Percentiles rank a stretch among this genome's conserved stretches.
These are phyloP conservation scores for Daphne laureola DNA, from an alignment of 441 rosid species.

Conservation along the genomic window DNA sequence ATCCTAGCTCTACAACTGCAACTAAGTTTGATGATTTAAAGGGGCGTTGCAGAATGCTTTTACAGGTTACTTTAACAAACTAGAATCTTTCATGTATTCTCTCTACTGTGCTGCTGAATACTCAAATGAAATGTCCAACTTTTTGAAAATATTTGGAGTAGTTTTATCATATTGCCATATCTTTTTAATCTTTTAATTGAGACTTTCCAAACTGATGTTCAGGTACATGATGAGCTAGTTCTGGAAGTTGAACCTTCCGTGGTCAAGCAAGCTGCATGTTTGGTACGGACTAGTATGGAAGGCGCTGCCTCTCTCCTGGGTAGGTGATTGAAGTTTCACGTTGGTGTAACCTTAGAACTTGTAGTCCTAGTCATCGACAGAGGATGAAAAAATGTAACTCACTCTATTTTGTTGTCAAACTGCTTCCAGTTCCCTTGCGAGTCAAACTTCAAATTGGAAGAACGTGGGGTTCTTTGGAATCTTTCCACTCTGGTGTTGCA, in stretches of 20 bases:
- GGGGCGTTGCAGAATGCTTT: slow-evolving; percentile 71
- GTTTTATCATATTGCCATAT: not conserved
- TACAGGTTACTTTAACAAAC: slow-evolving; percentile 53
- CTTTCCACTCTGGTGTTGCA: slow-evolving; percentile 18
- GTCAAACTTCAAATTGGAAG: slow-evolving; percentile 85
- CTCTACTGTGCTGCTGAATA: not conserved
- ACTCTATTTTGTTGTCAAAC: slow-evolving; percentile 3
- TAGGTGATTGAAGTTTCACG: slow-evolving; percentile 15
- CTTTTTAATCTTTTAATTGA: slow-evolving; percentile 9
- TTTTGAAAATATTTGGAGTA: not conserved
- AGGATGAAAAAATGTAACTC: slow-evolving; percentile 1
- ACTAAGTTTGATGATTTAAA: slow-evolving; percentile 56
- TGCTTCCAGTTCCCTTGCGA: slow-evolving; percentile 70
- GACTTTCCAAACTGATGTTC: slow-evolving; percentile 6
- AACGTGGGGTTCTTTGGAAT: slow-evolving; percentile 91
- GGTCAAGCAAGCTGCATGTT: slow-evolving; percentile 63
- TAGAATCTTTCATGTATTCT: slow-evolving; percentile 5
- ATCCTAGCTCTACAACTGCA: slow-evolving; percentile 33
- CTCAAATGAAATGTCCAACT: not conserved
- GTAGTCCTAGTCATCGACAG: slow-evolving; percentile 4
- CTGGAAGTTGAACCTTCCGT: slow-evolving; percentile 76
- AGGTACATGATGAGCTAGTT: slow-evolving; percentile 97
- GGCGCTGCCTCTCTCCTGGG: slow-evolving; percentile 75
- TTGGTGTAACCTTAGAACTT: not conserved
- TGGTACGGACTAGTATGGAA: slow-evolving; percentile 78